These are phyloP conservation scores for Pseudopyrenochaeta lycopersici DNA, from an alignment of 2,329 filamentous ascomycete species.

Conservation along the genomic window DNA sequence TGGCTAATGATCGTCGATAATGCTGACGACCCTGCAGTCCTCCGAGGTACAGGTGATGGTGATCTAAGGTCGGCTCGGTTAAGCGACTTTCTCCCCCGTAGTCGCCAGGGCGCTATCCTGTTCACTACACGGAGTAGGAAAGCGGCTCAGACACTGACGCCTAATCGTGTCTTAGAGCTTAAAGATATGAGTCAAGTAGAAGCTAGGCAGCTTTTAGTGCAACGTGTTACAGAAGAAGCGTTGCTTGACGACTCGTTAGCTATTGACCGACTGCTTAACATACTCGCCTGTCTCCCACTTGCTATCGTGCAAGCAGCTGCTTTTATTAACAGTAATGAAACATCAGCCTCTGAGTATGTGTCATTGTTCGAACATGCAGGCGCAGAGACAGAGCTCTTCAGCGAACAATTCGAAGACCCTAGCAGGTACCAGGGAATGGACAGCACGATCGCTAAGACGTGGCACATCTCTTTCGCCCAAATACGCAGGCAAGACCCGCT, in stretches of 20 bases:
- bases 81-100: conserved; percentile 18
- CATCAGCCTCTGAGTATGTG: conserved; percentile 46
- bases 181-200: too few species aligned
- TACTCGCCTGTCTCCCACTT: conserved; percentile 21
- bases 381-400: conserved; percentile 1
- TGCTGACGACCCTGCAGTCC: too few species aligned
- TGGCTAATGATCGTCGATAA: too few species aligned
- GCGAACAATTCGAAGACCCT: conserved; percentile 9
- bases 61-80: conserved; percentile 21
- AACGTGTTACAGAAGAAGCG: too few species aligned
- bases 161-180: conserved; percentile 5
- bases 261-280: conserved; percentile 2
- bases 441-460: conserved; percentile 46
- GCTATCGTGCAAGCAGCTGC: too few species aligned
- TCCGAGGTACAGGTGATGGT: conserved; percentile 29
- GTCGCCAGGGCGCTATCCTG: conserved; percentile 7
- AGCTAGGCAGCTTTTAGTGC: conserved; percentile 6
- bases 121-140: conserved; percentile 3
- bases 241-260: conserved; percentile 2
- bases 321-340: conserved; percentile 30
- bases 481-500: too few species aligned
- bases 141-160: conserved; percentile 2
- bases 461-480: too few species aligned
- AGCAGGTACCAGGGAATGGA: conserved; percentile 9
- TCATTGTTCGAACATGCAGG: conserved; percentile 4